Evolutionary conservation across 257 asterid genomes (phyloP).

Genomic region (Striga asiatica): DNA sequence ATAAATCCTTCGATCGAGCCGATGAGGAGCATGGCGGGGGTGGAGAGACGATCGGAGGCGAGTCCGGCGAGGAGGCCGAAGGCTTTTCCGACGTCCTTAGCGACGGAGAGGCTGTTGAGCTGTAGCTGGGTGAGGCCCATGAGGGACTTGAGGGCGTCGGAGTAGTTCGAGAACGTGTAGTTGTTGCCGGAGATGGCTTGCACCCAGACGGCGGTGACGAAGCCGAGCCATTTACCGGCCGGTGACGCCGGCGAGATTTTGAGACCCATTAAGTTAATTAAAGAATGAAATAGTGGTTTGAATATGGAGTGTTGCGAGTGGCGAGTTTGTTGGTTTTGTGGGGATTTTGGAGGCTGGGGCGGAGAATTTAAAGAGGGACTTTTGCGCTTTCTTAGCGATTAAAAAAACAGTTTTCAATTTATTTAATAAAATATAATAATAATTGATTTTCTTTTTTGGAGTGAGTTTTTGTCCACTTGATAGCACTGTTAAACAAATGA

Average conservation of each 20-base stretch:
- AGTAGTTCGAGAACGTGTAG: conserved; percentile 87
- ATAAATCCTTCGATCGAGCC: conserved; percentile 78
- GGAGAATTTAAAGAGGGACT: no score
- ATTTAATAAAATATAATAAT: no score
- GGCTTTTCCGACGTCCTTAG: conserved; percentile 90
- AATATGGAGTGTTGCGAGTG: no score
- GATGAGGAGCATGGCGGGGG: conserved; percentile 61
- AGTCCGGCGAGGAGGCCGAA: conserved; percentile 85
- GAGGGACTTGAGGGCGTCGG: conserved; percentile 72
- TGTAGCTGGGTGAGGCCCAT: conserved; percentile 91
- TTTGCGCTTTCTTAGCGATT: no score
- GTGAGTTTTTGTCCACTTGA: no score
- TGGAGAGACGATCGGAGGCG: conserved; percentile 78
- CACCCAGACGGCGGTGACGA: conserved; percentile 95
- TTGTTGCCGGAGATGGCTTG: conserved; percentile 95
- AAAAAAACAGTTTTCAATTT: no score
- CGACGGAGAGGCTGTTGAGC: conserved; percentile 88
- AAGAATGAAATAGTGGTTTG: no score
- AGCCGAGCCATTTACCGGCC: conserved; percentile 86
- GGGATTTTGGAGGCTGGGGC: no score
- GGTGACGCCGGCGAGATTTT: conserved; percentile 47
- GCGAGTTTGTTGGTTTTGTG: no score
- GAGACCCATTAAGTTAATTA: conserved; percentile 52
- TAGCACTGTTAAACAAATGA: no score
- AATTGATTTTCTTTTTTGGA: no score